Base-by-base conservation (phyloP, 768 basidiomycete genomes). In the Lactarius deliciosus region DNA sequence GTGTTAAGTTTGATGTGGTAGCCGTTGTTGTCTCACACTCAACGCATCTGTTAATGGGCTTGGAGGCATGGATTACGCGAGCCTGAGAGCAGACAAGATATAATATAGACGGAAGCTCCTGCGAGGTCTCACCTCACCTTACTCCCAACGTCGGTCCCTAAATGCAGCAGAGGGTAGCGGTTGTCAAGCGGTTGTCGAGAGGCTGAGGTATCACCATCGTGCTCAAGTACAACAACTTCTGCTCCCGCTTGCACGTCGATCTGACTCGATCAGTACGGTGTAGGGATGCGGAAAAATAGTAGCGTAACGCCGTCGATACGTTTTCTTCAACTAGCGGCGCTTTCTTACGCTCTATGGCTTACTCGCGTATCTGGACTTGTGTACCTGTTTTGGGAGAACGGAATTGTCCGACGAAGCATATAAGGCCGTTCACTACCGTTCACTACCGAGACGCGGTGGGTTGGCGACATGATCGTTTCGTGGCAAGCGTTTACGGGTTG, bases 101-200 rank as follows among this genome's bases (percentile, higher is more conserved):
- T 22, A 47, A 25, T 53, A 53, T 53, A 53, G 13, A 25, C n/a
- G 25, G 22, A 53, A 53, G 22, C 50, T 53, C 50, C 50, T n/a
- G 11, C 25, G 50, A 53, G 50, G n/a, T 53, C 22, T 53, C 50
- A 53, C 25, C 50, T 53, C 50, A 10, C 41, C 16, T 41, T 18
- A 41, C 16, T 41, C 41, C 41, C 15, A 41, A 28, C 22, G 22
- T 22, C n/a, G n/a, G 45, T 50, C 11, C 22, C 11, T 5, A 13
- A 20, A 15, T 53, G 50, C 13, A 25, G 25, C 25, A 13, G 47
- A 53, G 13, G 47, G 4, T 22, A 28, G 13, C 50, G 50, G 50
- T 53, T 16, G 50, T 53, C 50, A 53, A 53, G 50, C 50, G 50
- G 50, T 53, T 16, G 50, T 50, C 50, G 25, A 50, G 50, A 50